phyloP scores from a whole-genome alignment of 163 green algal genomes.

The Prototheca cutis region DNA sequence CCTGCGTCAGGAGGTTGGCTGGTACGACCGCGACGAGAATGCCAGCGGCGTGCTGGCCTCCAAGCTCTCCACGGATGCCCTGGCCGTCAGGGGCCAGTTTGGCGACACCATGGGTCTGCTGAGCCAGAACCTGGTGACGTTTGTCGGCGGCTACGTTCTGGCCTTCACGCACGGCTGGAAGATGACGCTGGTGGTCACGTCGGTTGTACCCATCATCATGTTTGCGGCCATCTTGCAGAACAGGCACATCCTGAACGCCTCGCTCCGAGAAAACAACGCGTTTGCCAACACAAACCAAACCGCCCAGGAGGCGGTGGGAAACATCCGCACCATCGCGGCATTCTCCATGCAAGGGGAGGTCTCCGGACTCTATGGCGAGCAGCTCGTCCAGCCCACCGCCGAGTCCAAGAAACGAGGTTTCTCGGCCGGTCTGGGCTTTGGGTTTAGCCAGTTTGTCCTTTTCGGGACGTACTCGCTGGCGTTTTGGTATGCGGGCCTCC shows the following conservation, averaged over 20 bases:
- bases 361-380: constrained; percentile 27
- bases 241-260: constrained; percentile 25
- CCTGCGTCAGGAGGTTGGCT: constrained; percentile 60
- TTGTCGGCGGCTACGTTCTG: constrained; percentile 49
- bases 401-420: constrained; percentile 6
- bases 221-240: constrained; percentile 36
- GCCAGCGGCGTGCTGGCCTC: constrained; percentile 43
- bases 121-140: constrained; percentile 48
- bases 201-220: constrained; percentile 49
- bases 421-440: constrained; percentile 37
- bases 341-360: constrained; percentile 50
- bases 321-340: constrained; percentile 66
- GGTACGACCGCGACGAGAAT: constrained; percentile 68
- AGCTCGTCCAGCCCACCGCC: constrained; percentile 32
- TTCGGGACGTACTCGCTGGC: constrained; percentile 30
- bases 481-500: constrained; percentile 53
- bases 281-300: constrained; percentile 56
- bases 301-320: constrained; percentile 65
- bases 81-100: constrained; percentile 35
- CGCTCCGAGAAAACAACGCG: constrained; percentile 12
- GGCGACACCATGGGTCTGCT: constrained; percentile 49
- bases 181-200: constrained; percentile 64
- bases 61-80: constrained; percentile 49
- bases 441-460: constrained; percentile 31
- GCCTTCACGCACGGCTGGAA: constrained; percentile 63